Evolutionary conservation across 371 early-diverging fungal genomes (phyloP), one percentile per base, ranked within the genome.

Genomic region (Syncephalastrum contaminatum): DNA sequence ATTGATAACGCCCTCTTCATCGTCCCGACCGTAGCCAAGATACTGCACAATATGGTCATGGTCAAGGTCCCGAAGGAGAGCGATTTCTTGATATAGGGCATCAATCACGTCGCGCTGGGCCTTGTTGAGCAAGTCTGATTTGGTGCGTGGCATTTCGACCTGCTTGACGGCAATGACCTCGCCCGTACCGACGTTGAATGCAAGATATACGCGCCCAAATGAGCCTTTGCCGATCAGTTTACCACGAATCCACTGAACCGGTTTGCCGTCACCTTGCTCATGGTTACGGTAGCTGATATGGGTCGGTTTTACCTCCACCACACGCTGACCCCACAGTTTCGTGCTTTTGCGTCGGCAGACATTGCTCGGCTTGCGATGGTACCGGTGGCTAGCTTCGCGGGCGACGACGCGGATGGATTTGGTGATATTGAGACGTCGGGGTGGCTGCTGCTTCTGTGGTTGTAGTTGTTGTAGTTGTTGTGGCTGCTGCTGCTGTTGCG

Each of bases 101-200:
- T 81, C 73, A 6, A 85, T 77, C 49, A 78, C 59, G 30, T 72
- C 72, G 19, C 68, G 59, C 19, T 73, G 69, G n/a, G 61, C 60
- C 10, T 48, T 55, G 18, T 64, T 47, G 40, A 63, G 59, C 52
- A 56, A 52, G 48, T 53, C 53, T 21, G 43, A 50, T 20, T 55
- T 63, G 22, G 45, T 63, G 48, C 24, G 65, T 3, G 51, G 24
- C 43, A 87, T 70, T 61, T 92, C 91, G 1, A 99, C 98, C 68
- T 96, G 94, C 72, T 99, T 99, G 16, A 99, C 95, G 0, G 99
- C 99, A 85, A 99, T 92, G 48, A 96, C 81, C 50, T 89, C 92
- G 4, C 92, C 90, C 0, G 89, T 90, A 16, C 81, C 82, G 4
- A 88, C 73, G 70, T 95, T 92, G 66, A 92, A 85, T 4, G 94